These are phyloP conservation scores for Verticillium nonalfalfae DNA, from an alignment of 2,329 filamentous ascomycete genomes.

Conservation along the genomic window DNA sequence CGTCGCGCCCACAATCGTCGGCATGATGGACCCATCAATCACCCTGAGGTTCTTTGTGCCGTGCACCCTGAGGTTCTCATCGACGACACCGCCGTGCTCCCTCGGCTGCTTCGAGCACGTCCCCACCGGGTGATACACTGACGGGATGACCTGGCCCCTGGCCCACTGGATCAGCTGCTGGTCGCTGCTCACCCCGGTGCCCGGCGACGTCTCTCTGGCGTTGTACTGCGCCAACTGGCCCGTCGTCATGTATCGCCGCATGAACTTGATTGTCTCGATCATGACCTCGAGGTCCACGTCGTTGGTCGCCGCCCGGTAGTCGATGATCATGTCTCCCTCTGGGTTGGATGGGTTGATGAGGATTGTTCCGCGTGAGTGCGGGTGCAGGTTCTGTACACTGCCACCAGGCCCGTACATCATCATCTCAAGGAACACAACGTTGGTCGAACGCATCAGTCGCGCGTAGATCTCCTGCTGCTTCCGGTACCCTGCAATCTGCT, in stretches of 20 bases:
- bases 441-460: constrained; percentile 13
- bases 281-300: constrained; percentile 17
- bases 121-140: constrained; percentile 18
- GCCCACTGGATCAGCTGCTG: constrained; percentile 15
- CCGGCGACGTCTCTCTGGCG: constrained; percentile 13
- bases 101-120: constrained; percentile 20
- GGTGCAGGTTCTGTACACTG: constrained; percentile 17
- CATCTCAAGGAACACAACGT: constrained; percentile 35
- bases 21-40: constrained; percentile 15
- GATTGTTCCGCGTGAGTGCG: constrained; percentile 15
- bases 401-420: constrained; percentile 25
- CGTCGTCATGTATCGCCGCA: constrained; percentile 16
- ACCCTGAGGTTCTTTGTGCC: constrained; percentile 16
- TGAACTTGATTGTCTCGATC: constrained; percentile 17
- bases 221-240: constrained; percentile 14
- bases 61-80: constrained; percentile 19
- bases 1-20: constrained; percentile 12
- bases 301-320: constrained; percentile 19
- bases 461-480: constrained; percentile 27
- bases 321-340: constrained; percentile 14
- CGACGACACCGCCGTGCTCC: constrained; percentile 20
- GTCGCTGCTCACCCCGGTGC: constrained; percentile 11
- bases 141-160: constrained; percentile 14
- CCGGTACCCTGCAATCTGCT: constrained; percentile 24
- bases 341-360: constrained; percentile 15